A percentile compares a stretch with the other conserved stretches of the same genome.
These are phyloP conservation scores for Naegleria lovaniensis DNA, from an alignment of 208 protist genomes.

Conservation along the genomic window DNA sequence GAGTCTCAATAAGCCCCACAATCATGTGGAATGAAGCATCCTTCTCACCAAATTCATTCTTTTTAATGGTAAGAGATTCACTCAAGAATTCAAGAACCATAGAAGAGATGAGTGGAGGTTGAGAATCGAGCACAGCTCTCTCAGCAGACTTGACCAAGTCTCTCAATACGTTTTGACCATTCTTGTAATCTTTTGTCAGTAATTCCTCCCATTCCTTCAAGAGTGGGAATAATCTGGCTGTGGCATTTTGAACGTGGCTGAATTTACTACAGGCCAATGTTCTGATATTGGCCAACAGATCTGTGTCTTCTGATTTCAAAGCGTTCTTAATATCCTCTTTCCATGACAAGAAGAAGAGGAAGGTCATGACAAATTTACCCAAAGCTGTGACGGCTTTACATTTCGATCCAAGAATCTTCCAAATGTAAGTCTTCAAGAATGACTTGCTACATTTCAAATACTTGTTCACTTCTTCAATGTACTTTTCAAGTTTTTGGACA, in stretches of 20 bases:
- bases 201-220: background rate
- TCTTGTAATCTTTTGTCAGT: background rate
- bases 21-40: background rate
- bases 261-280: background rate
- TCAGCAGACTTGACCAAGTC: background rate
- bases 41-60: background rate
- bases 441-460: background rate
- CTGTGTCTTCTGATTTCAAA: background rate
- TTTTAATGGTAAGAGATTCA: background rate
- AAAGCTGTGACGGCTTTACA: background rate
- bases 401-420: background rate
- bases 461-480: background rate
- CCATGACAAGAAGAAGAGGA: background rate
- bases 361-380: background rate
- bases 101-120: background rate
- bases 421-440: background rate
- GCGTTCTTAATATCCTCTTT: background rate
- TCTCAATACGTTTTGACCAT: background rate
- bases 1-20: background rate
- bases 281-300: background rate
- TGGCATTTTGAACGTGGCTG: constrained; percentile 12
- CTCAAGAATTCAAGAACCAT: background rate
- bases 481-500: background rate
- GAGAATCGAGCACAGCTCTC: background rate
- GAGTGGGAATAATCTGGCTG: constrained; percentile 6